These are phyloP conservation scores for Diaporthe amygdali DNA, from an alignment of 2,329 filamentous ascomycete species.

Conservation along the genomic window DNA sequence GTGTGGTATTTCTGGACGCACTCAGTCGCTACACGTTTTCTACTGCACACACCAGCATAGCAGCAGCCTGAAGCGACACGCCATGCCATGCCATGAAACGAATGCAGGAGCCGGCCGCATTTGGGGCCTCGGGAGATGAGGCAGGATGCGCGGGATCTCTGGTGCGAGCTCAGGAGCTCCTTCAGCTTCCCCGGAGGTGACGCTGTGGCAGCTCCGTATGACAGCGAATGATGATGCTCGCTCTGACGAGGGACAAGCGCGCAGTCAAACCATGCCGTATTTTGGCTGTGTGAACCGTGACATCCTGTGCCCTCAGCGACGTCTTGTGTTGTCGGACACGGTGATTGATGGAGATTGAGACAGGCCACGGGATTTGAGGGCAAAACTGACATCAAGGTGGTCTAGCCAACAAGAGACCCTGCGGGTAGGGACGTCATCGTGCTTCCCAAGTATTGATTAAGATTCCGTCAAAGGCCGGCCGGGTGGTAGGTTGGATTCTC, in stretches of 20 bases:
- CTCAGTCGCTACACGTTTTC: not conserved
- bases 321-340: not conserved
- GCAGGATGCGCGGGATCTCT: not conserved
- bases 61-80: no score
- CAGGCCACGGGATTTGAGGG: no score
- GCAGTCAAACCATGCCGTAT: no score
- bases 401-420: no score
- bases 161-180: not conserved
- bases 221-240: not conserved
- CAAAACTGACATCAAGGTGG: no score
- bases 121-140: not conserved
- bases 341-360: not conserved
- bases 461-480: not conserved
- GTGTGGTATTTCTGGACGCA: not conserved
- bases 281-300: no score
- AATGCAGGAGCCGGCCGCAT: not conserved
- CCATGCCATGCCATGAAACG: not conserved
- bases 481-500: not conserved
- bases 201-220: not conserved
- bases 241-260: not conserved
- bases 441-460: not conserved
- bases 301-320: not conserved
- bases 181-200: not conserved
- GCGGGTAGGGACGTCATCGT: no score
- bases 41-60: not conserved